Base-by-base conservation (phyloP, 768 basidiomycete species). In the Hygrophorus pudorinus region DNA sequence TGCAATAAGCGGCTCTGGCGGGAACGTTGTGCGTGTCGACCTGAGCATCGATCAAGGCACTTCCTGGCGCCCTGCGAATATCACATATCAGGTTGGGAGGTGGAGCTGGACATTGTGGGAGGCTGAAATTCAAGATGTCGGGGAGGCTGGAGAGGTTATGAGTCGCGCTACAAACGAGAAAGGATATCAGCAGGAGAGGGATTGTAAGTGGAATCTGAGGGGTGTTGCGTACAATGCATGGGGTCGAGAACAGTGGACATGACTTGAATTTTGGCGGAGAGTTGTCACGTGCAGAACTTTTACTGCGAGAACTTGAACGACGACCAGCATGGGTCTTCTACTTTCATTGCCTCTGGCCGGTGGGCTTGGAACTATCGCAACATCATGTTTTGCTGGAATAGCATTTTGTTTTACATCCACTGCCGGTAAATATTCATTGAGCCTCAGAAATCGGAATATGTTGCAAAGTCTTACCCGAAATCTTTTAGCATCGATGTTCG, bases 371-470 rank as follows among this genome's bases (percentile, higher is more conserved):
- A 72, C 84, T 6, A 68, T 97, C 38, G 90, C 75, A 1, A 72
- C 89, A 9, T 93, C 91, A 62, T 89, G 85, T 53, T 66, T 97
- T 11, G 83, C 79, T 1, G 85, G 85, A 4, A 53, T 87, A 21
- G 86, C 88, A 0, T 91, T 91, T 58, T 90, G 80, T 62, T 91
- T 79, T 56, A 88, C 87, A 6, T 88, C 85, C 31, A 87, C 80
- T 35, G 86, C 87, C 55, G 87, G 87, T 81, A 48, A 49, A 72
- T 61, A 20, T 27, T 32, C 34, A n/a, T 46, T 37, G 33, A 28
- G 27, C n/a, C n/a, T n/a, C n/a, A n/a, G n/a, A n/a, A n/a, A n/a
- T 17, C 11, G 42, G 30, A 16, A 32, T 41, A 41, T n/a, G 21
- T 38, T 18, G 44, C 44, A 13, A 28, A 28, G 41, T n/a, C 16